Base-by-base conservation (phyloP, 305 asterid species). In the Fraxinus greggii region DNA sequence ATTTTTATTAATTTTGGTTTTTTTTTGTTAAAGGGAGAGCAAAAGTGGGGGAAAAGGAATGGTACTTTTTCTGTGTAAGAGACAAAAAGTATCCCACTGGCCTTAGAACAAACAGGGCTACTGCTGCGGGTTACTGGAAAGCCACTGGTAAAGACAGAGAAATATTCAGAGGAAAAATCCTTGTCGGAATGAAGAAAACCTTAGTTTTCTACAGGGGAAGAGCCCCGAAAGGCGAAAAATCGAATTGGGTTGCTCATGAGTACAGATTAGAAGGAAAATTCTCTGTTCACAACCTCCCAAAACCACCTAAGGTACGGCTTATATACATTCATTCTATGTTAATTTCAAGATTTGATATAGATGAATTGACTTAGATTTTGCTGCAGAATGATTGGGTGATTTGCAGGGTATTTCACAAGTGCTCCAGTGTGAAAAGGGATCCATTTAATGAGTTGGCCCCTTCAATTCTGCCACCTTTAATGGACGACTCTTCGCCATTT, bases 1-100 rank as follows among this genome's bases (percentile, higher is more conserved):
- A 0, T 59, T 59, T 24, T 21, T 26, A 19, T 17, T 17, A 4
- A 24, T 32, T 6, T 36, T 36, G 21, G 7, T 5, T 15, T 8
- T 15, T 8, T 26, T 21, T 33, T 73, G 17, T 48, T 78, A 85
- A 19, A 90, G 94, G 91, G 89, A 84, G 59, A 33, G 90, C 89
- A 4, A 90, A 85, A 83, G 26, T 84, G 7, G 94, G 92, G 33
- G 91, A 87, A 31, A 87, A 88, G 3, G 93, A 88, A 45, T 89
- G 92, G 94, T 91, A 89, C 13, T 91, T 91, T 73, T 91, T 91
- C 87, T 83, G 93, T 61, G 59, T 87, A 32, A 85, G 91, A 54
- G 94, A 91, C 81, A 87, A 84, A 83, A 91, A 91, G 74, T 91
- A 91, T 69, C 94, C 93, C 3, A 87, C 90, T 0, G 92, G 94